phyloP scores from a whole-genome alignment of 768 basidiomycete species.

The Boletus reticuloceps region DNA sequence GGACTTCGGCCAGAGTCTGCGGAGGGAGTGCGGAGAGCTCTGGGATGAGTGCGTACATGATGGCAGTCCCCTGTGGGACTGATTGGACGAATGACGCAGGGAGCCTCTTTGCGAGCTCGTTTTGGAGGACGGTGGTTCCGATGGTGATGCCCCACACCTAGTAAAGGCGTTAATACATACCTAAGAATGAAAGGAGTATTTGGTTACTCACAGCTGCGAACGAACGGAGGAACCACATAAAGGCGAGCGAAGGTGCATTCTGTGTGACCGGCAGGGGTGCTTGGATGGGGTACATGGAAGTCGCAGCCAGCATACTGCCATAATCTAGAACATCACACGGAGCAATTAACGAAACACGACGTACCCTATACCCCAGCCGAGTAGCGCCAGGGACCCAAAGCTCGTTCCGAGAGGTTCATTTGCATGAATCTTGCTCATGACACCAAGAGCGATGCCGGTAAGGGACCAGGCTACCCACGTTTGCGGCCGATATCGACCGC shows the following conservation, averaged over 20 bases:
- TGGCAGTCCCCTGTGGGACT: constrained; percentile 37
- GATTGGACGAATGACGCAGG: constrained; percentile 36
- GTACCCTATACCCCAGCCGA: constrained; percentile 4
- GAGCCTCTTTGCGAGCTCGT: constrained; percentile 40
- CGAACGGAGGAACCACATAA: constrained; percentile 38
- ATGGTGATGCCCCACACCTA: constrained; percentile 53
- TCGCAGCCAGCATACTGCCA: not conserved
- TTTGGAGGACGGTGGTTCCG: constrained; percentile 48
- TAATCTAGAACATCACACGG: not conserved
- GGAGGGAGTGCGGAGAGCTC: constrained; percentile 26
- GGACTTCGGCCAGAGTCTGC: constrained; percentile 34
- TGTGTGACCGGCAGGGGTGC: constrained; percentile 41
- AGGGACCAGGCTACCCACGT: constrained; percentile 34
- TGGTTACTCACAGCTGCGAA: constrained; percentile 33
- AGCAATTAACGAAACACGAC: not conserved
- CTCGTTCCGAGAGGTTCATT: constrained; percentile 22
- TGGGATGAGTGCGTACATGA: constrained; percentile 38
- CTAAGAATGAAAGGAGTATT: no score
- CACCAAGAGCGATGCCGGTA: constrained; percentile 33
- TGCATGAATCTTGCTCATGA: constrained; percentile 30
- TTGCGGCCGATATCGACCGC: constrained; percentile 33
- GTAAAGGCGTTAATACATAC: not conserved
- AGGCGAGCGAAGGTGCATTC: constrained; percentile 45
- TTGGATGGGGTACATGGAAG: constrained; percentile 28
- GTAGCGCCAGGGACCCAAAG: constrained; percentile 8